Percentiles rank a stretch among this genome's conserved stretches.
Evolutionary conservation across 2,329 filamentous ascomycete genomes (phyloP).

Genomic region (Pestalotiopsis sp.): DNA sequence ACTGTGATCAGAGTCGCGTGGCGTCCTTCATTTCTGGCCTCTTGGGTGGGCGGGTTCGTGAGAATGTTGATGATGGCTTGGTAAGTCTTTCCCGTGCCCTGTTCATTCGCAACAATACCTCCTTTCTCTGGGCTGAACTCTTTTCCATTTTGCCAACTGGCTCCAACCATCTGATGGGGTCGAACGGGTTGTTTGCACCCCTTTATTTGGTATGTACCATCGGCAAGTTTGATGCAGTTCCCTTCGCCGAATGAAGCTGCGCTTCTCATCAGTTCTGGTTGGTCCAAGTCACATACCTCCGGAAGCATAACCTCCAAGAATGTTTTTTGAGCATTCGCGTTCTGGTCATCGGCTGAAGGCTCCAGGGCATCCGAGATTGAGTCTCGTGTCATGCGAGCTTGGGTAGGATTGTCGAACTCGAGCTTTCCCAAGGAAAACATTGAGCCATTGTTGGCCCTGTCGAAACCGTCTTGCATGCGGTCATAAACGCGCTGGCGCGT

Average conservation of each 20-base stretch:
- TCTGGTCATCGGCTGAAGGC: not conserved
- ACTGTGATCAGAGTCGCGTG: not conserved
- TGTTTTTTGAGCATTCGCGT: not conserved
- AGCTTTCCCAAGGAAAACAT: not conserved
- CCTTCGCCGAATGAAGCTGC: not conserved
- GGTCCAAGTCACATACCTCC: not conserved
- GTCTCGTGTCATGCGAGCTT: not conserved
- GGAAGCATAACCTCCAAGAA: not conserved
- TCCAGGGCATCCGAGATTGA: not conserved
- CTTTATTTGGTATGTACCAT: not conserved
- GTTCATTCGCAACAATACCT: constrained; percentile 4
- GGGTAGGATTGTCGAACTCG: not conserved
- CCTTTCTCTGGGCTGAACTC: not conserved
- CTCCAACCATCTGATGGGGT: constrained; percentile 1
- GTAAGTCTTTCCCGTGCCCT: constrained; percentile 5
- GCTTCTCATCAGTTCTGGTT: not conserved
- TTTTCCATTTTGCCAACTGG: not conserved
- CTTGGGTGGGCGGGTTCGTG: not conserved
- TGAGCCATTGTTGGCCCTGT: not conserved
- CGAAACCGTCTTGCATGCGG: not conserved
- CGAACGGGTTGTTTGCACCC: not conserved
- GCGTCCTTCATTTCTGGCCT: not conserved
- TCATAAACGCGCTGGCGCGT: not conserved
- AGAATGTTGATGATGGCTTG: not conserved
- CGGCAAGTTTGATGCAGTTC: not conserved